Conservation (phyloP, 768 basidiomycete genomes). For the Plicaturopsis crispa region DNA sequence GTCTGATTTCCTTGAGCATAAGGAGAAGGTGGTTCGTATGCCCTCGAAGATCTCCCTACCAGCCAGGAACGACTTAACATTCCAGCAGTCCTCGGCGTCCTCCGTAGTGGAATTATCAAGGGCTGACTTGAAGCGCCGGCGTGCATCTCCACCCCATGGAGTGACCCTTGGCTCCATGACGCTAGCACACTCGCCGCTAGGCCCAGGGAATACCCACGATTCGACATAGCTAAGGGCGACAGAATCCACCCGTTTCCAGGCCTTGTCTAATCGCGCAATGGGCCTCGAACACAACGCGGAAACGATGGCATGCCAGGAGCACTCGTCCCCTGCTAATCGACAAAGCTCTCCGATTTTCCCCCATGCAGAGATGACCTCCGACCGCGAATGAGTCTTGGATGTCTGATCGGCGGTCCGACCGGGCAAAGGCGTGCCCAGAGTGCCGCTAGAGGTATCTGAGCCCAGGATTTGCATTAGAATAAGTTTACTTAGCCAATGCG, state of each 20-base stretch:
- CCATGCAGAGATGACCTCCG: slow-evolving; percentile 70
- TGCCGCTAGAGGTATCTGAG: slow-evolving; percentile 37
- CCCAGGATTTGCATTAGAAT: slow-evolving; percentile 66
- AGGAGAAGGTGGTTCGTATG: slow-evolving; percentile 40
- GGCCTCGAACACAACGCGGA: slow-evolving; percentile 66
- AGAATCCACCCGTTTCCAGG: slow-evolving; percentile 69
- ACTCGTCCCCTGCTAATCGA: slow-evolving; percentile 67
- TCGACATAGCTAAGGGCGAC: slow-evolving; percentile 52
- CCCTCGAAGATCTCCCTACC: slow-evolving; percentile 44
- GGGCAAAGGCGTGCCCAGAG: slow-evolving; percentile 9
- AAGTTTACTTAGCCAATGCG: slow-evolving; percentile 78
- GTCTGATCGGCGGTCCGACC: slow-evolving; percentile 23
- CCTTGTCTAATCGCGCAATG: slow-evolving; percentile 70
- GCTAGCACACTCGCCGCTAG: slow-evolving; percentile 20
- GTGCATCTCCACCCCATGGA: slow-evolving; percentile 65
- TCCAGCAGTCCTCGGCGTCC: slow-evolving; percentile 35
- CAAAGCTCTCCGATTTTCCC: slow-evolving; percentile 66
- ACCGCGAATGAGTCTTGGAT: slow-evolving; percentile 62
- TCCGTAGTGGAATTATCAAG: slow-evolving; percentile 38
- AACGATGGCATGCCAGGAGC: slow-evolving; percentile 70
- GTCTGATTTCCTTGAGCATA: slow-evolving; percentile 37
- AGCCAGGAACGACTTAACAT: slow-evolving; percentile 29
- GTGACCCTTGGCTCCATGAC: slow-evolving; percentile 41
- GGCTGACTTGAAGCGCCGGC: slow-evolving; percentile 35
- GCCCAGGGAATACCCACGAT: slow-evolving; percentile 50